phyloP scores from a whole-genome alignment of 2,329 filamentous ascomycete species.

The Dactylellina drechsleri region DNA sequence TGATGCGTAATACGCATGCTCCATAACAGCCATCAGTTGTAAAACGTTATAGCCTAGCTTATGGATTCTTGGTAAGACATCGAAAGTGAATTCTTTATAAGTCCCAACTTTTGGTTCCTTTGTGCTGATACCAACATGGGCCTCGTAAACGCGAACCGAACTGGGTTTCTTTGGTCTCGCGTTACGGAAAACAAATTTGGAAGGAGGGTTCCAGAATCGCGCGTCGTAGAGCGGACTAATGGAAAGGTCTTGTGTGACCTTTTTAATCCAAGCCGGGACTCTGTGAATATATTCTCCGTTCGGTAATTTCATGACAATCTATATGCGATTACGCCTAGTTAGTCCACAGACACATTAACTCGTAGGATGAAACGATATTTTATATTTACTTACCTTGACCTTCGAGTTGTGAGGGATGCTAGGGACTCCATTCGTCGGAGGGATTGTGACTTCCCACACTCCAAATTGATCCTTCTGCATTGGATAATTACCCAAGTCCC shows the following conservation, averaged over 20 bases:
- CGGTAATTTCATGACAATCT: conserved; percentile 86
- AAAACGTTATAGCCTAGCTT: conserved; percentile 95
- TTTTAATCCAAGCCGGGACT: conserved; percentile 95
- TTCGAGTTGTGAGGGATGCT: conserved; percentile 93
- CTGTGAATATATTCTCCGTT: conserved; percentile 84
- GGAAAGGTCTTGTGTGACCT: conserved; percentile 89
- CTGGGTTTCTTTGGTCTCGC: conserved; percentile 80
- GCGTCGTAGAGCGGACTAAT: conserved; percentile 95
- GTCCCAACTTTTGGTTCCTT: conserved; percentile 88
- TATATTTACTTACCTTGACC: conserved; percentile 75
- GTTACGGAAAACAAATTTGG: conserved; percentile 85
- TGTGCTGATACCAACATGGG: conserved; percentile 97
- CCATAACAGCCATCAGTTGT: conserved; percentile 98
- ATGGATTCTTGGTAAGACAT: conserved; percentile 90
- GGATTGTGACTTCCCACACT: conserved; percentile 83
- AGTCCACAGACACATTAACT: not conserved
- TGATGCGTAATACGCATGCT: conserved; percentile 98
- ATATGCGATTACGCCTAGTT: not conserved
- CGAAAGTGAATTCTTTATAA: conserved; percentile 96
- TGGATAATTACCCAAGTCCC: conserved; percentile 82
- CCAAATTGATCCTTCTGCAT: conserved; percentile 90
- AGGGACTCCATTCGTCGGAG: conserved; percentile 76
- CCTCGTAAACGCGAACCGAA: conserved; percentile 94
- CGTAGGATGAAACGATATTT: not conserved
- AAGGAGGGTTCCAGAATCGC: conserved; percentile 94